phyloP scores from a whole-genome alignment of 1,139 yeast genomes.

The Sugiyamaella neomexicana region DNA sequence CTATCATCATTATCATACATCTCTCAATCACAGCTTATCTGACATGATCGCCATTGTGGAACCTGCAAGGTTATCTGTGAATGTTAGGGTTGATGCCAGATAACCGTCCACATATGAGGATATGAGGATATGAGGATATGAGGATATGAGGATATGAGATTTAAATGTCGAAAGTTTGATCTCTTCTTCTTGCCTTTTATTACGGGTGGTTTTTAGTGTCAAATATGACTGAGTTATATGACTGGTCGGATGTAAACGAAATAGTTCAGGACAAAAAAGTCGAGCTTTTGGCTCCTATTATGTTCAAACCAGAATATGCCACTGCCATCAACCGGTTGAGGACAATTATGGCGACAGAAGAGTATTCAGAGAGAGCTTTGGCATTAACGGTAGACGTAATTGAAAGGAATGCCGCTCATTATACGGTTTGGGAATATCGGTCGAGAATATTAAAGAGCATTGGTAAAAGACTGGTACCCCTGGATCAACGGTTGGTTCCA shows the following conservation, averaged over 20 bases:
- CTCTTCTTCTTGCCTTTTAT: neutral
- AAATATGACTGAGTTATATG: constrained; percentile 21
- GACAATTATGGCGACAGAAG: constrained; percentile 59
- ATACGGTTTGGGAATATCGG: constrained; percentile 85
- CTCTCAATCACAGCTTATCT: too few relatives aligned
- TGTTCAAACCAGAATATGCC: constrained; percentile 73
- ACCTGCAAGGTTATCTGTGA: neutral
- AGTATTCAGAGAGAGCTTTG: constrained; percentile 70
- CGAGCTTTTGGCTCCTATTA: constrained; percentile 63
- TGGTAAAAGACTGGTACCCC: constrained; percentile 40
- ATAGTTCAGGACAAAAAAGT: constrained; percentile 43
- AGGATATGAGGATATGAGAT: too few relatives aligned
- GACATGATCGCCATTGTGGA: too few relatives aligned
- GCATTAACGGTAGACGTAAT: constrained; percentile 64
- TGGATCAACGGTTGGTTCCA: constrained; percentile 28
- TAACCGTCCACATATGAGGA: too few relatives aligned
- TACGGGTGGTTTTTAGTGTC: too few relatives aligned
- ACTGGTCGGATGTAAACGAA: constrained; percentile 41
- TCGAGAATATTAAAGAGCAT: constrained; percentile 50
- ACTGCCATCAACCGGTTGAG: constrained; percentile 60
- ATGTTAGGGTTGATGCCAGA: neutral
- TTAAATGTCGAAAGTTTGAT: neutral
- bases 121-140: too few relatives aligned
- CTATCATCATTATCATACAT: too few relatives aligned
- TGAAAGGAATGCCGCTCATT: constrained; percentile 79